Evolutionary conservation across 805 yeast species (phyloP).

Genomic region (Alloascoidea hylecoeti): DNA sequence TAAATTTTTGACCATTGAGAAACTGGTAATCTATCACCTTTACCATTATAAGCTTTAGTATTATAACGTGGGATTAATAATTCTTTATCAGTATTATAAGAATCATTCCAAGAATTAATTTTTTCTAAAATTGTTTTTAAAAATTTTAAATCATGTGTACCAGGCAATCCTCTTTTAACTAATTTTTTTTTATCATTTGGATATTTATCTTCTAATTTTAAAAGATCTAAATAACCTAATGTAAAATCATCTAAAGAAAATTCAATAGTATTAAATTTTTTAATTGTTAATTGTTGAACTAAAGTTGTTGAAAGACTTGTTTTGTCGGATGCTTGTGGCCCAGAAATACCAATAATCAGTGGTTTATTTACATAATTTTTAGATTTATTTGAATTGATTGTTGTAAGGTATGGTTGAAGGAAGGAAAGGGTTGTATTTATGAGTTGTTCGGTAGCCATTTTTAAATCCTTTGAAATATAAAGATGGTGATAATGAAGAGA

Average conservation of each 20-base stretch:
- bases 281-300: background rate
- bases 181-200: slow-evolving; percentile 40
- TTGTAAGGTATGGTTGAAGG: background rate
- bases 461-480: too few species aligned
- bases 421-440: background rate
- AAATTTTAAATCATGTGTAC: slow-evolving; percentile 69
- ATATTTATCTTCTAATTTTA: slow-evolving; percentile 21
- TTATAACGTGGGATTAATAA: slow-evolving; percentile 59
- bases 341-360: background rate
- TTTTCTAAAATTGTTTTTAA: slow-evolving; percentile 12
- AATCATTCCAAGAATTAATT: slow-evolving; percentile 17
- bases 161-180: slow-evolving; percentile 85
- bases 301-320: background rate
- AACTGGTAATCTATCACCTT: slow-evolving; percentile 55
- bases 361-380: background rate
- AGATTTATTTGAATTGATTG: background rate
- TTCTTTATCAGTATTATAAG: slow-evolving; percentile 14
- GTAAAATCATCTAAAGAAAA: slow-evolving; percentile 84
- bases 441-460: too few species aligned
- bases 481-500: too few species aligned
- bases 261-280: slow-evolving; percentile 13
- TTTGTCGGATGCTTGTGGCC: background rate
- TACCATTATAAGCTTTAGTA: slow-evolving; percentile 55
- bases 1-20: slow-evolving; percentile 23
- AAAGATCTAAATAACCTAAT: slow-evolving; percentile 50